A percentile compares a stretch with the other conserved stretches of the same genome.
These are phyloP conservation scores for Dichotomopilus funicola DNA, from an alignment of 2,329 filamentous ascomycete species.

Conservation along the genomic window DNA sequence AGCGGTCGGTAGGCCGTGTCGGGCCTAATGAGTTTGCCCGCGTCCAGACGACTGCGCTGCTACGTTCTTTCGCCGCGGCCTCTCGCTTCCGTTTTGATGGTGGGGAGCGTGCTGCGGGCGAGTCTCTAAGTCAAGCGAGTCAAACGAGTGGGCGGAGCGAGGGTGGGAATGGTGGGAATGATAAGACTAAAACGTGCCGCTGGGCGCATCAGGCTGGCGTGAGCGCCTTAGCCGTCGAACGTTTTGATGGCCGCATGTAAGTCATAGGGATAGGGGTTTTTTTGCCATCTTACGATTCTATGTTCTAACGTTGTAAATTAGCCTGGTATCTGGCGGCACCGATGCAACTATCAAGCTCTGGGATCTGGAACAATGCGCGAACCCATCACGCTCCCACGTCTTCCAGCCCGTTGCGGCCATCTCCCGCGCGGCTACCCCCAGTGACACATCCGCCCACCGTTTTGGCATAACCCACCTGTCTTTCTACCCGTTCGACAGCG, in stretches of 20 bases:
- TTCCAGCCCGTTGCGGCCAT: constrained; percentile 51
- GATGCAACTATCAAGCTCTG: constrained; percentile 81
- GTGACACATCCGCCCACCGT: constrained; percentile 36
- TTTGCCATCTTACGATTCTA: background rate
- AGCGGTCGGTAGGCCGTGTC: constrained; percentile 66
- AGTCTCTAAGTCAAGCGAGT: constrained; percentile 22
- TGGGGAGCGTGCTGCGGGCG: constrained; percentile 35
- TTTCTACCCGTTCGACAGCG: constrained; percentile 73
- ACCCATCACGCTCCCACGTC: constrained; percentile 38
- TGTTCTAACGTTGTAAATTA: constrained; percentile 27
- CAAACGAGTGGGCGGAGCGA: background rate
- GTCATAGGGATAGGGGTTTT: constrained; percentile 16
- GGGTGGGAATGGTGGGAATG: background rate
- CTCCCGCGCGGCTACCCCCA: constrained; percentile 32
- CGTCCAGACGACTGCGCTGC: constrained; percentile 57
- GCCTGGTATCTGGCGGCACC: constrained; percentile 76
- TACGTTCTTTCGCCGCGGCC: constrained; percentile 62
- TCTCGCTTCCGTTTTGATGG: constrained; percentile 66
- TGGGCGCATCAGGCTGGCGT: constrained; percentile 74
- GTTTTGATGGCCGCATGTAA: constrained; percentile 71
- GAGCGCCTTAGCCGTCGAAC: constrained; percentile 72
- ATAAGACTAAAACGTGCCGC: constrained; percentile 25
- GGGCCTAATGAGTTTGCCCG: constrained; percentile 57
- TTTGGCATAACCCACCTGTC: constrained; percentile 69
- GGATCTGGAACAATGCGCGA: constrained; percentile 64